phyloP scores from a whole-genome alignment of 805 yeast genomes.

The Candida xyloterini region DNA sequence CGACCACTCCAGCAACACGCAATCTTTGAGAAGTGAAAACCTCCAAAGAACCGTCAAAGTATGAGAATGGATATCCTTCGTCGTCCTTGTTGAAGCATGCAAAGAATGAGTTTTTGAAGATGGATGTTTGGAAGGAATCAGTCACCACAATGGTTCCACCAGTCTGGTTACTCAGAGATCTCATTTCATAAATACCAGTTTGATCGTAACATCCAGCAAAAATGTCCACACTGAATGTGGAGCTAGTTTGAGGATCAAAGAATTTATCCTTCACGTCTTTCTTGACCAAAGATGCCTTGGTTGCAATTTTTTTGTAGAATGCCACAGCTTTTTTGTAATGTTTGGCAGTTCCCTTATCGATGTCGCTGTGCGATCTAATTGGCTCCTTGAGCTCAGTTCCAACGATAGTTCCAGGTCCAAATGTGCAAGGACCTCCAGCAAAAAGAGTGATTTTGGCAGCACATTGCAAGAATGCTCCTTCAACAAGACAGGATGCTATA shows the following conservation, averaged over 20 bases:
- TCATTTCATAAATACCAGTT: conserved; percentile 93
- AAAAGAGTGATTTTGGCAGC: conserved; percentile 90
- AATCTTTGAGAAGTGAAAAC: conserved; percentile 84
- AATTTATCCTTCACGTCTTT: conserved; percentile 37
- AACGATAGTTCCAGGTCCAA: conserved; percentile 92
- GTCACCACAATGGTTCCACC: conserved; percentile 88
- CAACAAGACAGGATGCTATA: conserved; percentile 78
- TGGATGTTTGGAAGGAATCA: conserved; percentile 92
- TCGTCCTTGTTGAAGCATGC: conserved; percentile 85
- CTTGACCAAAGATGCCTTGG: conserved; percentile 56
- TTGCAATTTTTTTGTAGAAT: conserved; percentile 72
- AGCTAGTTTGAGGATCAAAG: conserved; percentile 37
- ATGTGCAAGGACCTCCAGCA: conserved; percentile 93
- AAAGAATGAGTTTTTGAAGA: conserved; percentile 87
- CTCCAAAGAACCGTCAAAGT: conserved; percentile 84
- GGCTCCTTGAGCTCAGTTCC: conserved; percentile 92
- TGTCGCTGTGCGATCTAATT: conserved; percentile 94
- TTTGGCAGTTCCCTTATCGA: conserved; percentile 85
- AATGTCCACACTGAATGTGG: conserved; percentile 81
- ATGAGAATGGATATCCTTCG: conserved; percentile 83
- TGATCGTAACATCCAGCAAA: conserved; percentile 97
- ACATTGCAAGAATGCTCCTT: conserved; percentile 75
- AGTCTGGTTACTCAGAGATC: conserved; percentile 74
- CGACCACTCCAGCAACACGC: conserved; percentile 89
- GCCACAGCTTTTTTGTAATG: conserved; percentile 84